Evolutionary conservation across 306 rosid species (phyloP).

Genomic region (Prunus davidiana): DNA sequence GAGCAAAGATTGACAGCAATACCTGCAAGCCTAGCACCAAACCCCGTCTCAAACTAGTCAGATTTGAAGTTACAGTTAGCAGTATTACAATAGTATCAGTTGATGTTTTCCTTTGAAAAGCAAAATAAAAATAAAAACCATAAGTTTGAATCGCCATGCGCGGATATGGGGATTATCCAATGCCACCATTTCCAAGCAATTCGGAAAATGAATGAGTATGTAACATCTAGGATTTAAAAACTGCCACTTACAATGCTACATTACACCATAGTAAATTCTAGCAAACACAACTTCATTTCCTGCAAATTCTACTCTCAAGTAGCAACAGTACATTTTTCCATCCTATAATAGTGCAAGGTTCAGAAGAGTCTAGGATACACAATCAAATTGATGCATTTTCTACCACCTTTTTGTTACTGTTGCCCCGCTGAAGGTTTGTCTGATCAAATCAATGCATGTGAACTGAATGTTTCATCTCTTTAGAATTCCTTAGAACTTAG

Average conservation of each 20-base stretch:
- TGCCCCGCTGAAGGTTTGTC: neutral
- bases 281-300: neutral
- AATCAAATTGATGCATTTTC: neutral
- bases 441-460: neutral
- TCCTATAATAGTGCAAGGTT: neutral
- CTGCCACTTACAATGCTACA: neutral
- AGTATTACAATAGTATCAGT: neutral
- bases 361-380: neutral
- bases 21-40: conserved; percentile 9
- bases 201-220: neutral
- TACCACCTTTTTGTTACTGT: neutral
- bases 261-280: neutral
- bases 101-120: neutral
- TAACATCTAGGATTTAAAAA: neutral
- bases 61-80: neutral
- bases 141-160: neutral
- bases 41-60: neutral
- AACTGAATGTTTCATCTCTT: neutral
- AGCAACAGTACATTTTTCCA: too few species aligned
- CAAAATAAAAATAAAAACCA: neutral
- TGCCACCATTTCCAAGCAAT: neutral
- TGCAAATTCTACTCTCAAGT: neutral
- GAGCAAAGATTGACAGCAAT: neutral
- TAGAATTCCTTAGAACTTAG: neutral
- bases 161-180: neutral